Evolutionary conservation across 2,329 filamentous ascomycete genomes (phyloP), one percentile per base, ranked within the genome.

Genomic region (Colletotrichum tofieldiae): DNA sequence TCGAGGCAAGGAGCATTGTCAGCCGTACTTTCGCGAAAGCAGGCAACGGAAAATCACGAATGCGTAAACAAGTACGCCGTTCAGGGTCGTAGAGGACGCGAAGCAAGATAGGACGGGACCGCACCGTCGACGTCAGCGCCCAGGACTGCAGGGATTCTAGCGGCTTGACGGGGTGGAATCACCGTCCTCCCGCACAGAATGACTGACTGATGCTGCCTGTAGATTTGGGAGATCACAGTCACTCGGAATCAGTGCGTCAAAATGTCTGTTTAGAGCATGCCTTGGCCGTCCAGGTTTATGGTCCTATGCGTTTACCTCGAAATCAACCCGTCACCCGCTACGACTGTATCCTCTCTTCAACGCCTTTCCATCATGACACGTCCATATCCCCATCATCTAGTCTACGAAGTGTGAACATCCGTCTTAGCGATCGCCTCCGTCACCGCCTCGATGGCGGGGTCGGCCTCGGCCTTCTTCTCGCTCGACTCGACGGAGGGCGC

Each of bases 401-500:
- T 54, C 41, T 65, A 77, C 32, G 74, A 77, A 20, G 73, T 76
- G 64, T 76, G 76, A 26, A 77, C 78, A 18, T 77, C 76, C n/a
- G 76, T 67, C 74, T 77, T 76, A 5, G 75, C 75, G 32, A 77
- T 75, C 2, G 75, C 75, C 56, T 77, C 74, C 5, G 76, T 77
- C 18, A 77, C 71, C n/a, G 73, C 65, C 66, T 77, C 76, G 52
- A 77, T 77, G 7, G 70, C 74, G 1, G 75, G 75, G 55, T 78
- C 76, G 16, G 74, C 75, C 63, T 75, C 72, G 47, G 76, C 71
- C 70, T 73, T 75, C 65, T 77, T 77, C 65, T 77, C 77, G 4
- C 58, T 68, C 4, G 75, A 74, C 75, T 78, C 77, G 12, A 77
- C 77, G 7, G 65, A 56, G 2, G 55, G 29, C 9, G 41, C 56